Base-by-base conservation (phyloP, 2,329 filamentous ascomycete genomes). In the Daldinia eschscholtzii region DNA sequence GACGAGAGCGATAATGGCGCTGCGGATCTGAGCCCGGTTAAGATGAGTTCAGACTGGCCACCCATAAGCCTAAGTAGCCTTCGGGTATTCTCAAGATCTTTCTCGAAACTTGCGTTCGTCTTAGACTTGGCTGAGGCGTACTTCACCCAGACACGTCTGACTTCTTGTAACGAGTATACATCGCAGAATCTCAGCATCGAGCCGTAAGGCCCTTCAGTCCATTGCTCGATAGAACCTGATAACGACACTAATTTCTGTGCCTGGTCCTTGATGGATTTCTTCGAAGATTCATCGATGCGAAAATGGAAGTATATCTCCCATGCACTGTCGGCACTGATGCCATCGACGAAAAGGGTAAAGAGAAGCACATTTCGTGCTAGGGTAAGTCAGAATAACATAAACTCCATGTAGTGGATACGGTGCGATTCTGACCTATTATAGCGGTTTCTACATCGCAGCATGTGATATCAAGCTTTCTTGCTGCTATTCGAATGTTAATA, bases 241-340 rank as follows among this genome's bases (percentile, higher is more conserved):
- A 81, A 56, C 0, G 64, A 68, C 2, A 81, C 42, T 0, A 90
- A 78, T 70, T 84, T 84, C 20, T 78, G 73, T 0, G 81, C 78
- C 61, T 89, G 86, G 0, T 64, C 23, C 1, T 75, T 61, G 2
- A 89, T 75, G 2, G 82, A 23, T 0, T 73, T 28, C 0, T 81
- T 70, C 2, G 83, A 79, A 2, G 75, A 50, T 0, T 78, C 68
- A 55, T 83, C 80, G 4, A 90, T 67, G 41, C 81, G 82, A 3
- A 86, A 72, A 70, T 89, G 81, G 74, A 88, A 88, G 76, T 87
- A 90, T 39, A 87, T 77, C 64, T 86, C 82, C 87, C 87, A 89
- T 3, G 85, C 76, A 6, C 72, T 59, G 1, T 80, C 75, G 0
- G 67, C 57, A 12, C 73, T 44, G 23, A 75, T 64, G 30, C 79